Percentiles rank a stretch among this genome's conserved stretches.
These are phyloP conservation scores for Teratosphaeria viscida DNA, from an alignment of 2,329 filamentous ascomycete species.

Conservation along the genomic window DNA sequence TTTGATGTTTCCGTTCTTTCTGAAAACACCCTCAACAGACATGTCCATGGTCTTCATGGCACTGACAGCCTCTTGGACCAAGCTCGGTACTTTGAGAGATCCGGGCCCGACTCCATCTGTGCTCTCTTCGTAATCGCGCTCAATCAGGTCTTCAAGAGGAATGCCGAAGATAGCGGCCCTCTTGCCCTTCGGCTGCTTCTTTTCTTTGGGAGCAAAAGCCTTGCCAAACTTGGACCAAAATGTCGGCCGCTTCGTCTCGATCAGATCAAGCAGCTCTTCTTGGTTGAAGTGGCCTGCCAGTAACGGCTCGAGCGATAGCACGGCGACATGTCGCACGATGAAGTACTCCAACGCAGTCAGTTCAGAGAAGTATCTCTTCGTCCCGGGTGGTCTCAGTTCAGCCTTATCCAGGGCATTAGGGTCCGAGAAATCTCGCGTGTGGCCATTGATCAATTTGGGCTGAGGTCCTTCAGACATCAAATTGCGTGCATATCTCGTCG, in stretches of 20 bases:
- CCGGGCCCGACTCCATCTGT: conserved; percentile 80
- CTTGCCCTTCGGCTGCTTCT: conserved; percentile 63
- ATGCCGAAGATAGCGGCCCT: conserved; percentile 94
- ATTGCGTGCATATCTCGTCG: conserved; percentile 63
- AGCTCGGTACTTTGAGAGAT: background rate
- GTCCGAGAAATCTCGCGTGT: conserved; percentile 57
- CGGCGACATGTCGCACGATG: conserved; percentile 88
- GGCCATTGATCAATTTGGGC: conserved; percentile 57
- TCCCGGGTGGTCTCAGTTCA: conserved; percentile 40
- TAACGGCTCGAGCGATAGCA: conserved; percentile 87
- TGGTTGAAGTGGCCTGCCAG: conserved; percentile 85
- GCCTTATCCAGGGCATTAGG: conserved; percentile 27
- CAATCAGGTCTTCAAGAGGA: conserved; percentile 75
- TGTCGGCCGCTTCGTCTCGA: conserved; percentile 84
- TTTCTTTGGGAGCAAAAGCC: conserved; percentile 54
- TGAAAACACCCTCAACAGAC: conserved; percentile 95
- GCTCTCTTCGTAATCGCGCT: conserved; percentile 92
- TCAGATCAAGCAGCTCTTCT: conserved; percentile 82
- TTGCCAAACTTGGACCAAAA: conserved; percentile 99
- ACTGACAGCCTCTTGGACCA: conserved; percentile 50
- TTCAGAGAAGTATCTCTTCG: conserved; percentile 89
- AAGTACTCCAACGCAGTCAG: conserved; percentile 93
- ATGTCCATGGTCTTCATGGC: conserved; percentile 99
- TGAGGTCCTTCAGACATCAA: conserved; percentile 56
- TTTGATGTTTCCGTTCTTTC: conserved; percentile 98